Conservation (phyloP, 805 yeast species). For the Teunomyces stri region DNA sequence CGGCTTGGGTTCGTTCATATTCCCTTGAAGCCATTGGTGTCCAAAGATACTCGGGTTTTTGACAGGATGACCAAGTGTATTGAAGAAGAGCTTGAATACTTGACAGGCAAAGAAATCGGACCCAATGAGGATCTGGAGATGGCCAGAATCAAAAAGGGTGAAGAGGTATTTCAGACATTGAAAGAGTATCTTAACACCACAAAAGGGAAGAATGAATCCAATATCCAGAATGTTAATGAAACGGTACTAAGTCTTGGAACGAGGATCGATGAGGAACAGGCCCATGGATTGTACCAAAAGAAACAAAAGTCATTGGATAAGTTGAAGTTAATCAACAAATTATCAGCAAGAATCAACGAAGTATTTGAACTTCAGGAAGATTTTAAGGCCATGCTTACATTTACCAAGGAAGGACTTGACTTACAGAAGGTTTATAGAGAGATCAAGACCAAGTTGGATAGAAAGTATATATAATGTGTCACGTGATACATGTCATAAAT, state of each 20-base stretch:
- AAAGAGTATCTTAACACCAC: constrained; percentile 12
- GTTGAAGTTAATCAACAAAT: constrained; percentile 11
- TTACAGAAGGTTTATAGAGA: constrained; percentile 1
- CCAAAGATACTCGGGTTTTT: constrained; percentile 1
- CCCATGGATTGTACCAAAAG: constrained; percentile 10
- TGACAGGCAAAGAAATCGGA: not conserved
- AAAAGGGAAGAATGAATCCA: constrained; percentile 10
- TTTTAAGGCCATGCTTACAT: constrained; percentile 4
- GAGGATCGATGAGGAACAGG: constrained; percentile 4
- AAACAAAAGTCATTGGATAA: constrained; percentile 13
- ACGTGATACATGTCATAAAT: not conserved
- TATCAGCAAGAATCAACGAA: constrained; percentile 11
- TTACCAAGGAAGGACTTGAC: constrained; percentile 2
- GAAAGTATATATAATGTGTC: constrained; percentile 7
- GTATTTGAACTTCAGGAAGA: constrained; percentile 14
- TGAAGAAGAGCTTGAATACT: constrained; percentile 3
- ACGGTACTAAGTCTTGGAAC: constrained; percentile 8
- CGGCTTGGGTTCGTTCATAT: not conserved
- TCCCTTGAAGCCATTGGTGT: constrained; percentile 1
- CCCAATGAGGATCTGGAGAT: constrained; percentile 1
- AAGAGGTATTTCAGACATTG: constrained; percentile 12
- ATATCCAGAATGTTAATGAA: constrained; percentile 9
- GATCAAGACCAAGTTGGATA: constrained; percentile 11
- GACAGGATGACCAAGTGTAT: constrained; percentile 1
- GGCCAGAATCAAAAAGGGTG: constrained; percentile 1